phyloP scores from a whole-genome alignment of 139 green algal genomes.

The Helicosporidium sp. region DNA sequence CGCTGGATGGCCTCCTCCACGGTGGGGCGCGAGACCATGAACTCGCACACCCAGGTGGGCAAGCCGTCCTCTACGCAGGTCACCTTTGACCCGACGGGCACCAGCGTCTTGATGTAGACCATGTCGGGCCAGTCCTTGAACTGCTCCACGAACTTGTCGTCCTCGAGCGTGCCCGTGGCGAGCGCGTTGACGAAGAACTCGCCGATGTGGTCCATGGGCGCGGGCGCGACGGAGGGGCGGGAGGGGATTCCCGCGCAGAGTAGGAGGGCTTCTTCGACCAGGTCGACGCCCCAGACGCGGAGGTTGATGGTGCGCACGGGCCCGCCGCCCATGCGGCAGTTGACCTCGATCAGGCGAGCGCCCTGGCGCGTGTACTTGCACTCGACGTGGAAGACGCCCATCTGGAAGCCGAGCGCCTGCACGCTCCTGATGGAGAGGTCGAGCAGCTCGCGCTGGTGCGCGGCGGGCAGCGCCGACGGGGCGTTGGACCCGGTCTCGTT shows the following conservation, averaged over 20 bases:
- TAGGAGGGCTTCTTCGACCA: constrained; percentile 41
- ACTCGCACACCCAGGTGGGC: constrained; percentile 69
- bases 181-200: constrained; percentile 68
- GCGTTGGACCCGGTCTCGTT: constrained; percentile 74
- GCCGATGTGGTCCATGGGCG: constrained; percentile 45
- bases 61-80: constrained; percentile 53
- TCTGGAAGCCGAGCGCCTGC: constrained; percentile 18
- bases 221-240: constrained; percentile 33
- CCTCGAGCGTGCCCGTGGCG: constrained; percentile 24
- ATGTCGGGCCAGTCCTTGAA: constrained; percentile 39
- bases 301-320: constrained; percentile 46
- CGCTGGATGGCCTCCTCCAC: constrained; percentile 49
- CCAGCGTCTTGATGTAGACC: constrained; percentile 50
- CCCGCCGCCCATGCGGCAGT: constrained; percentile 75
- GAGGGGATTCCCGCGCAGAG: constrained; percentile 53
- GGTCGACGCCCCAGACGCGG: constrained; percentile 43
- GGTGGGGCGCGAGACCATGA: constrained; percentile 29
- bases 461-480: constrained; percentile 44
- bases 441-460: constrained; percentile 47
- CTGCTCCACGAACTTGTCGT: constrained; percentile 36
- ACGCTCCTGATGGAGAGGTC: constrained; percentile 41
- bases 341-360: constrained; percentile 68
- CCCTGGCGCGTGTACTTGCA: constrained; percentile 61
- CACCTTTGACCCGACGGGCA: constrained; percentile 18
- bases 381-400: constrained; percentile 79